A percentile compares a stretch with the other conserved stretches of the same genome.
These are phyloP conservation scores for Coriaria nepalensis DNA, from an alignment of 306 rosid species.

Conservation along the genomic window DNA sequence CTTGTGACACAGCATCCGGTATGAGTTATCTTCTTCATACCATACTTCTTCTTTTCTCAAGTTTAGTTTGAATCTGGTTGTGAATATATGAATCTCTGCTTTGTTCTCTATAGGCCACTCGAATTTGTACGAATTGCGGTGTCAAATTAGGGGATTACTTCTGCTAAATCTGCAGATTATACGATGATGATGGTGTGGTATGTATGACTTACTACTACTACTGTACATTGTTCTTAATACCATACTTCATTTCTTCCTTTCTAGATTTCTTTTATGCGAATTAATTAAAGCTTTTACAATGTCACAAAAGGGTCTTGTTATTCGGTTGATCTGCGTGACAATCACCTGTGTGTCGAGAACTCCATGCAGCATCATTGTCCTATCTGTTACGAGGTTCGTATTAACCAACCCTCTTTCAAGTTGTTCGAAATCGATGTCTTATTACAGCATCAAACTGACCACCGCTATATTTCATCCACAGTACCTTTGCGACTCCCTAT, in stretches of 20 bases:
- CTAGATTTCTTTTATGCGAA: not conserved
- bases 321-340: slow-evolving; percentile 47
- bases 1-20: slow-evolving; percentile 95
- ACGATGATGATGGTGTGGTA: slow-evolving; percentile 96
- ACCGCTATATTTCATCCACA: slow-evolving; percentile 15
- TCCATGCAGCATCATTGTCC: slow-evolving; percentile 98
- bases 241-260: not conserved
- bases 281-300: not conserved
- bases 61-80: not conserved
- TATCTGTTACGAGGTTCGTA: slow-evolving; percentile 82
- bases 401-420: slow-evolving; percentile 10
- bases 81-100: slow-evolving; percentile 1
- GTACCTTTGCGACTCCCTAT: slow-evolving; percentile 84
- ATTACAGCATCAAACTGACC: slow-evolving; percentile 5
- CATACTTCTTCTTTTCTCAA: slow-evolving; percentile 1
- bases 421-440: not conserved
- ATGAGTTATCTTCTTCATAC: slow-evolving; percentile 14
- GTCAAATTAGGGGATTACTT: slow-evolving; percentile 90
- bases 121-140: slow-evolving; percentile 87
- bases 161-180: slow-evolving; percentile 82
- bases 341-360: slow-evolving; percentile 86
- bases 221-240: not conserved
- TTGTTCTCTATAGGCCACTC: slow-evolving; percentile 53
- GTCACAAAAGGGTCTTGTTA: slow-evolving; percentile 62
- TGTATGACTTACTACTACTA: slow-evolving; percentile 11